Percentiles rank a stretch among this genome's conserved stretches.
Conservation (phyloP, 495 filamentous ascomycete genomes). For the Gamarada debralockiae region DNA sequence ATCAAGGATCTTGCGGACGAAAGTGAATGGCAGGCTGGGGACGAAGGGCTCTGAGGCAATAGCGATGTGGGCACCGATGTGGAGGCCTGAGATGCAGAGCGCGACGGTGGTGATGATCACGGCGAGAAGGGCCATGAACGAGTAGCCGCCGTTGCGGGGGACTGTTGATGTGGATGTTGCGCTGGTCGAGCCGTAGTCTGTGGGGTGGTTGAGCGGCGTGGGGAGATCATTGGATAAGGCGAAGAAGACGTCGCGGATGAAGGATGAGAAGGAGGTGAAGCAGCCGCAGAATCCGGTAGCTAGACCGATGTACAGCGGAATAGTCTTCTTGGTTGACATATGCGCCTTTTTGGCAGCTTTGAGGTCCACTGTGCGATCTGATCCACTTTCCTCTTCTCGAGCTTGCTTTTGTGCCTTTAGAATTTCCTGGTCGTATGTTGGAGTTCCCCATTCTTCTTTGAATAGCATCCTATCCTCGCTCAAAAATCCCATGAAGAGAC, state of each 20-base stretch:
- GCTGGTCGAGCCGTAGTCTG: conserved; percentile 9
- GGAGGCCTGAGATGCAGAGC: conserved; percentile 63
- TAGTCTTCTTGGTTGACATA: conserved; percentile 66
- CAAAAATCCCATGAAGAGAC: conserved; percentile 81
- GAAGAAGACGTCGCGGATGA: conserved; percentile 83
- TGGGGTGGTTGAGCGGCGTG: conserved; percentile 36
- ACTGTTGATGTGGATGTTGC: conserved; percentile 24
- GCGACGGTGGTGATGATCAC: conserved; percentile 65
- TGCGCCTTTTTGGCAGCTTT: conserved; percentile 48
- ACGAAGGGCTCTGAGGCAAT: conserved; percentile 51
- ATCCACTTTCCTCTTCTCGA: conserved; percentile 30
- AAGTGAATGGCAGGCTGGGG: conserved; percentile 53
- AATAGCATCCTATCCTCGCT: conserved; percentile 77
- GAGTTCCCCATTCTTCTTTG: conserved; percentile 56
- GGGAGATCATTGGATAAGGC: conserved; percentile 73
- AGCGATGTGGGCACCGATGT: conserved; percentile 75
- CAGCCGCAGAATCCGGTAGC: conserved; percentile 93
- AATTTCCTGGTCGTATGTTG: conserved; percentile 28
- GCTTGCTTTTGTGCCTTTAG: conserved; percentile 27
- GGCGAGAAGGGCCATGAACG: conserved; percentile 72
- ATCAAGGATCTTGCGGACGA: conserved; percentile 61
- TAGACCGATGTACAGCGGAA: conserved; percentile 88
- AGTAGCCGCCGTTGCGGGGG: conserved; percentile 71
- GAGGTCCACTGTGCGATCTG: conserved; percentile 24
- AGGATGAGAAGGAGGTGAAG: conserved; percentile 88